Percentiles rank a stretch among this genome's conserved stretches.
Evolutionary conservation across 805 yeast species (phyloP).

Genomic region (Helenozyma baotianmanensis): DNA sequence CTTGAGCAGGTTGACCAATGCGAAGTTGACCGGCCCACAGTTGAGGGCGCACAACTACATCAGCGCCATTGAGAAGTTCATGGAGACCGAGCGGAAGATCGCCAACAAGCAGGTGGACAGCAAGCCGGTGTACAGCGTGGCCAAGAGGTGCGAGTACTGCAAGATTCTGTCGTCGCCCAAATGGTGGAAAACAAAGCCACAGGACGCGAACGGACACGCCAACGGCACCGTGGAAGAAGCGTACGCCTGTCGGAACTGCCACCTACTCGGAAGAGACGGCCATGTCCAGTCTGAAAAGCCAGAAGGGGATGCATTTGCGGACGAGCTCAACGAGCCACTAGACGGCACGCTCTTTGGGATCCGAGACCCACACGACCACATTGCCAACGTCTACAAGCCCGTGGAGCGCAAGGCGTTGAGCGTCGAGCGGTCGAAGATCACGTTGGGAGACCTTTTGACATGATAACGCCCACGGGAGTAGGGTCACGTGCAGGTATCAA

Average conservation of each 20-base stretch:
- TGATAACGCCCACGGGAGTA: no score
- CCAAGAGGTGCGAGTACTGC: conserved; percentile 20
- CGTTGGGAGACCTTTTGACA: conserved; percentile 7
- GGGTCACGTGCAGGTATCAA: conserved; percentile 6
- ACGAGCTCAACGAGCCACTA: conserved; percentile 24
- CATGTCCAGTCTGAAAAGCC: conserved; percentile 7
- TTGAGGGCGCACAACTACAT: conserved; percentile 28
- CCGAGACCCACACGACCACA: conserved; percentile 10
- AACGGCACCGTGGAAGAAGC: background rate
- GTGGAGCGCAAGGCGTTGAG: background rate
- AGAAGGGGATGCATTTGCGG: conserved; percentile 14
- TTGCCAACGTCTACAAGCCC: conserved; percentile 4
- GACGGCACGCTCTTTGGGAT: conserved; percentile 32
- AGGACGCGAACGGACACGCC: background rate
- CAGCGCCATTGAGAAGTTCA: conserved; percentile 15
- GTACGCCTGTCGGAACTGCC: conserved; percentile 29
- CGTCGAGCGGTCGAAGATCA: conserved; percentile 6
- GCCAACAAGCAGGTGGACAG: background rate
- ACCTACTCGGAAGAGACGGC: conserved; percentile 15
- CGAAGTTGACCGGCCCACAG: conserved; percentile 28
- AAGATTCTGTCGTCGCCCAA: conserved; percentile 27
- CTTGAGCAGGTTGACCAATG: conserved; percentile 14
- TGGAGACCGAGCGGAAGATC: conserved; percentile 7
- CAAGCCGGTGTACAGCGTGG: background rate
- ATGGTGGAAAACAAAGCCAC: conserved; percentile 34